Evolutionary conservation across 1,139 yeast species (phyloP).

Genomic region (Kluyveromyces sp.): DNA sequence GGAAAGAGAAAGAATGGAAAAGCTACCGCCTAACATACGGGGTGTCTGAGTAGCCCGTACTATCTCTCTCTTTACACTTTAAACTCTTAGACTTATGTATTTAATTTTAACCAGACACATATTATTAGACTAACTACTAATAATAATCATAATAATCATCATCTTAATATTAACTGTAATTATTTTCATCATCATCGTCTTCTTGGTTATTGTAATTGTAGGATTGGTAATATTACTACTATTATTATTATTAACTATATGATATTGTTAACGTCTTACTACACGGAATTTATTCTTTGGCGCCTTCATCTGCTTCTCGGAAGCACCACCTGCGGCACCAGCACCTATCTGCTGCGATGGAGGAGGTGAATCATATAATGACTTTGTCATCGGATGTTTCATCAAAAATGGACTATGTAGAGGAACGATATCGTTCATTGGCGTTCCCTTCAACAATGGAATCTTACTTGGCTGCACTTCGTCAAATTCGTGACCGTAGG

Average conservation of each 20-base stretch:
- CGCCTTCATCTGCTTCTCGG: slow-evolving; percentile 29
- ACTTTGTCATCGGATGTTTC: slow-evolving; percentile 78
- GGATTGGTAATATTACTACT: too few relatives aligned
- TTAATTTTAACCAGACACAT: not conserved
- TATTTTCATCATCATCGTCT: too few relatives aligned
- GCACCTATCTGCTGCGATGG: slow-evolving; percentile 16
- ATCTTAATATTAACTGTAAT: too few relatives aligned
- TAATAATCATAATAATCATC: too few relatives aligned
- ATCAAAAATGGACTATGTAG: slow-evolving; percentile 69
- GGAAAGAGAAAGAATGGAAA: slow-evolving; percentile 48
- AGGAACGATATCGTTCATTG: slow-evolving; percentile 81
- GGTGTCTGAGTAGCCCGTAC: slow-evolving; percentile 9
- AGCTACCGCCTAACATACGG: slow-evolving; percentile 45
- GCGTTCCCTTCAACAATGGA: slow-evolving; percentile 76
- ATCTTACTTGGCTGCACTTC: slow-evolving; percentile 52
- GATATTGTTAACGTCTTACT: slow-evolving; percentile 27
- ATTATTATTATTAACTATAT: too few relatives aligned
- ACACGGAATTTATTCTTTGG: slow-evolving; percentile 40
- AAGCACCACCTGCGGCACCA: slow-evolving; percentile 21
- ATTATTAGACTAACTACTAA: too few relatives aligned
- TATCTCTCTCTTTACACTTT: not conserved
- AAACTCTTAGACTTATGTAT: not conserved
- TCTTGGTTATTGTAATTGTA: too few relatives aligned
- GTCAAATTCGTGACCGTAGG: slow-evolving; percentile 40
- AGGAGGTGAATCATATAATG: slow-evolving; percentile 53